Evolutionary conservation across 1,284 basidiomycete species (phyloP).

Genomic region (Cryptococcus sp.): DNA sequence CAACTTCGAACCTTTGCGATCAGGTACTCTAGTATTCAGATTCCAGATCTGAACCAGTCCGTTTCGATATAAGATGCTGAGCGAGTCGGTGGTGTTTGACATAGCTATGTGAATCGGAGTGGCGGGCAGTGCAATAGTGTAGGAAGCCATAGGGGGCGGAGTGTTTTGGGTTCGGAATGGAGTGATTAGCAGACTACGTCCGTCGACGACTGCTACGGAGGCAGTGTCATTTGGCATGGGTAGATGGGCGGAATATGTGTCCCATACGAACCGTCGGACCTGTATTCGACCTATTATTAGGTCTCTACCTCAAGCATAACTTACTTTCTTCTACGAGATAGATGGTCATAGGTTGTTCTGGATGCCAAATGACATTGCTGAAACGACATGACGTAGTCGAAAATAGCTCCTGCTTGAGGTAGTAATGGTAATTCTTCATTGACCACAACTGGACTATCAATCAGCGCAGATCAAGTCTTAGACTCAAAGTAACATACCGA

Average conservation of each 20-base stretch:
- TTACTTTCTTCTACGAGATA: constrained; percentile 65
- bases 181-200: constrained; percentile 77
- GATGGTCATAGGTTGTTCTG: constrained; percentile 68
- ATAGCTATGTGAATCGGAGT: constrained; percentile 67
- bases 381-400: constrained; percentile 53
- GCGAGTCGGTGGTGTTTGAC: constrained; percentile 56
- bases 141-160: constrained; percentile 90
- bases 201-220: constrained; percentile 86
- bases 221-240: constrained; percentile 73
- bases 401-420: constrained; percentile 80
- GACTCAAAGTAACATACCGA: constrained; percentile 53
- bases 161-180: constrained; percentile 87
- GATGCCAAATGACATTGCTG: constrained; percentile 63
- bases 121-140: constrained; percentile 55
- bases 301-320: constrained; percentile 26
- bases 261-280: constrained; percentile 64
- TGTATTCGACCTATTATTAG: constrained; percentile 54
- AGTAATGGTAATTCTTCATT: constrained; percentile 94
- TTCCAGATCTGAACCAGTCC: constrained; percentile 61
- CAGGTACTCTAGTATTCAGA: constrained; percentile 57
- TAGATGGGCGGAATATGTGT: constrained; percentile 63
- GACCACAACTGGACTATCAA: constrained; percentile 86
- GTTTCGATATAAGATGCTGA: constrained; percentile 61
- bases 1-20: constrained; percentile 40
- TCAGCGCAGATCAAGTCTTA: constrained; percentile 6